Base-by-base conservation (phyloP, 179 eudicot genomes). In the Beta lomatogona region DNA sequence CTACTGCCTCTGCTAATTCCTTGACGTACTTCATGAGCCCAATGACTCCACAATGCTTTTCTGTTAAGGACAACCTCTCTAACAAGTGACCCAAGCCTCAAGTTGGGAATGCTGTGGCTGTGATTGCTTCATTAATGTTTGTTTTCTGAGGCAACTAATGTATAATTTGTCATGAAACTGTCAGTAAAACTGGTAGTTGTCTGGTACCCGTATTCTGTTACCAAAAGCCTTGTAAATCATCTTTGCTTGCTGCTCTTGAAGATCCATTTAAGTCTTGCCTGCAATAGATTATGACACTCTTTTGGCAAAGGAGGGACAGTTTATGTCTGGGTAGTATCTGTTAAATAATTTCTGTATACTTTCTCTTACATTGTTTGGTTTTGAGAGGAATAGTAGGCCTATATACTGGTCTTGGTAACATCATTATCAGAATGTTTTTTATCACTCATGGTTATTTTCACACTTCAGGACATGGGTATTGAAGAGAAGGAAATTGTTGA, bases 381-480 rank as follows among this genome's bases (percentile, higher is more conserved):
- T 54, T 12, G 61, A 69, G 58, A 22, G 63, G 46, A 16, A 74
- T 55, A 9, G 7, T 18, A 36, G 28, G 16, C 65, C 25, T 55
- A 28, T 36, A 4, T 57, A 22, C 25, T 75, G 52, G 5, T 50
- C 1, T 76, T 15, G 72, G 21, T 76, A 22, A 57, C 46, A 11
- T 75, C 50, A 36, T 31, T 50, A 22, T 66, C 5, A 58, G 28
- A 44, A 54, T 46, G 15, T 10, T 18, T 13, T 65, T 63, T 55
- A 22, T 76, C 25, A 63, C 64, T 48, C 16, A 22, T 58, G 58
- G 28, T n/a, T n/a, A 9, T n/a, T 22, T 83, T 41, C 28, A 3
- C 41, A 14, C 70, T 84, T 79, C 91, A 94, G 98, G 98, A 96
- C 84, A 96, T 96, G 98, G 92, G 93, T 76, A 90, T 96, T 85